Evolutionary conservation across 768 basidiomycete species (phyloP), one percentile per base, ranked within the genome.

Genomic region (Suillus fuscotomentosus): DNA sequence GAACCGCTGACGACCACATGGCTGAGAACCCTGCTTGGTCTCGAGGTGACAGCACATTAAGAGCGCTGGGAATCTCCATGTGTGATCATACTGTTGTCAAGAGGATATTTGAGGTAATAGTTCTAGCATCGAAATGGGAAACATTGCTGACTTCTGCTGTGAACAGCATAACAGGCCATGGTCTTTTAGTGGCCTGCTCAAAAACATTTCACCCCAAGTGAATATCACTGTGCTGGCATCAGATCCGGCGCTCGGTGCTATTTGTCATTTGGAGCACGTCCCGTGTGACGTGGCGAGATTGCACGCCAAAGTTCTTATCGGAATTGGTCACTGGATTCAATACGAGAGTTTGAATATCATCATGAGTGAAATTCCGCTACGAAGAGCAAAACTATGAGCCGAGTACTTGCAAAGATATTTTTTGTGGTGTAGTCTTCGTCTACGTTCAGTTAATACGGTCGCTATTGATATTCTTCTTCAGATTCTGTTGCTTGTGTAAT

Each of bases 331-430:
- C 53, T 54, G 53, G 20, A 54, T 54, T n/a, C 61, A 63, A 63
- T 66, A 43, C 59, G 55, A 47, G 47, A 14, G 20, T 62, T 41
- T 24, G 41, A 45, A 70, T 60, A 48, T 60, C 10, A 56, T 38
- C 36, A 56, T n/a, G 61, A 20, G 53, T 50, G 20, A 24, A 47
- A 61, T 61, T 50, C 63, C 67, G 7, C 59, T 50, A n/a, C 20
- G 31, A 27, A 20, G 39, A 60, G 59, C 38, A 51, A 51, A 60
- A 11, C 24, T 47, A 3, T 47, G 34, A 36, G 20, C 11, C 53
- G 10, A 15, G 50, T 27, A 51, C 15, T 31, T 17, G 6, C 24
- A 6, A 24, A 48, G 36, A 38, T 2, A 17, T 27, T 13, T 24
- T 14, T 14, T 27, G 24, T 50, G 48, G 8, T 50, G 48, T 50